These are phyloP conservation scores for Passalora sequoiae DNA, from an alignment of 2,329 filamentous ascomycete species.

Conservation along the genomic window DNA sequence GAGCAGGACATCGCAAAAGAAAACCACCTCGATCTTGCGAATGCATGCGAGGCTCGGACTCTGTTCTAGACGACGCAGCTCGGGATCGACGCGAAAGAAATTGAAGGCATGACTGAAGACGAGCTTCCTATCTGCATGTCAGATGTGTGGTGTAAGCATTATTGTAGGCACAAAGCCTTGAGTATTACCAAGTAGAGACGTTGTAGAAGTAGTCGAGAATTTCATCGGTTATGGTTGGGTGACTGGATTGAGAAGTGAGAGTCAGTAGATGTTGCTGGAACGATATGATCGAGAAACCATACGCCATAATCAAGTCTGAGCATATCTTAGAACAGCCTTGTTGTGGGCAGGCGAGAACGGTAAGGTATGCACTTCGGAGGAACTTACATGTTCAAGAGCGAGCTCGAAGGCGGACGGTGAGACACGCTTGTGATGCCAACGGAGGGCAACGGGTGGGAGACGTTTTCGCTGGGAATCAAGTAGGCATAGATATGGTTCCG, in stretches of 20 bases:
- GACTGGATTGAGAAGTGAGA: no score
- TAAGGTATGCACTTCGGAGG: no score
- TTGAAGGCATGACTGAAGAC: constrained; percentile 36
- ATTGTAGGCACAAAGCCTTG: no score
- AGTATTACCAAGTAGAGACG: constrained; percentile 28
- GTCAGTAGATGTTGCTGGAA: no score
- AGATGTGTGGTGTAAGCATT: no score
- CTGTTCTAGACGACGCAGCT: constrained; percentile 26
- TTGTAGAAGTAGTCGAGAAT: constrained; percentile 31
- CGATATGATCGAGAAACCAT: no score
- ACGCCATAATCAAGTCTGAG: no score
- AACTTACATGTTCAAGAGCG: constrained; percentile 28
- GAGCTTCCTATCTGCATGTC: constrained; percentile 29
- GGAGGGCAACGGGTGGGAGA: constrained; percentile 29
- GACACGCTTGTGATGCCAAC: constrained; percentile 34
- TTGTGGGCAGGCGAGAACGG: no score
- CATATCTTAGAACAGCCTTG: no score
- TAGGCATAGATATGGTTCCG: constrained; percentile 40
- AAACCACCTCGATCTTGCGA: constrained; percentile 31
- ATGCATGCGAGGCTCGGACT: constrained; percentile 22
- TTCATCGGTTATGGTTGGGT: constrained; percentile 27
- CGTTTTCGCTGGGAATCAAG: constrained; percentile 29
- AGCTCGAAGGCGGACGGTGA: constrained; percentile 23
- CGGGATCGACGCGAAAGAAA: constrained; percentile 34
- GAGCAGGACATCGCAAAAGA: constrained; percentile 32